Conservation (phyloP, 306 rosid genomes). For the Pyrus pyrifolia region DNA sequence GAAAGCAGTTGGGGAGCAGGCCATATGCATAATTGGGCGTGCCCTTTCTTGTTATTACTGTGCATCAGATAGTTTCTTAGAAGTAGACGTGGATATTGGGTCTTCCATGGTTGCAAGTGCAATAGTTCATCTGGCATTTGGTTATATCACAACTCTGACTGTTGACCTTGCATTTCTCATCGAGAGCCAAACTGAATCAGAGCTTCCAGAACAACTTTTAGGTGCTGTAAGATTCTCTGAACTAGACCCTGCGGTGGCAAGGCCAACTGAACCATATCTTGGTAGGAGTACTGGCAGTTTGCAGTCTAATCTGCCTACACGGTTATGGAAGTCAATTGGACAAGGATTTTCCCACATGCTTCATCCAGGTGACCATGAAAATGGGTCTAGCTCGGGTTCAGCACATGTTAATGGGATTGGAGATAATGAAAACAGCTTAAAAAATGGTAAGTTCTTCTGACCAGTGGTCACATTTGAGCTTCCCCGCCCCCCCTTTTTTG, state of each 20-base stretch:
- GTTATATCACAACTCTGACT: conserved; percentile 60
- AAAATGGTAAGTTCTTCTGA: conserved; percentile 30
- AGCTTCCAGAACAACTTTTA: conserved; percentile 72
- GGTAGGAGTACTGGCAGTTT: conserved; percentile 6
- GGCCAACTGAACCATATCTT: conserved; percentile 39
- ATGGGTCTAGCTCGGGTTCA: conserved; percentile 32
- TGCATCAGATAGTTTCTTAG: conserved; percentile 52
- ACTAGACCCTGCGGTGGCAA: conserved; percentile 66
- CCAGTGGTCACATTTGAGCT: neutral
- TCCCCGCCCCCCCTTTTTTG: neutral
- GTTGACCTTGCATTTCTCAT: conserved; percentile 83
- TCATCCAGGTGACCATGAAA: conserved; percentile 57
- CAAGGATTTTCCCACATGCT: conserved; percentile 57
- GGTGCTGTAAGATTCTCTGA: conserved; percentile 73
- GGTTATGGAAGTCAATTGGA: conserved; percentile 75
- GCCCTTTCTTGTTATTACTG: conserved; percentile 57
- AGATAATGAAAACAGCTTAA: conserved; percentile 25
- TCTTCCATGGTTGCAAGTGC: conserved; percentile 88
- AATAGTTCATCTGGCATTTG: conserved; percentile 75
- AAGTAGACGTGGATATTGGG: conserved; percentile 88
- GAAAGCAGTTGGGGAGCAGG: conserved; percentile 90
- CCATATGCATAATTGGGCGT: conserved; percentile 77
- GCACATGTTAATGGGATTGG: conserved; percentile 22
- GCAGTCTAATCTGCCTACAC: conserved; percentile 47
- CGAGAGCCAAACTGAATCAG: conserved; percentile 64